phyloP scores from a whole-genome alignment of 2,329 filamentous ascomycete genomes.

The Fonsecaea multimorphosa region DNA sequence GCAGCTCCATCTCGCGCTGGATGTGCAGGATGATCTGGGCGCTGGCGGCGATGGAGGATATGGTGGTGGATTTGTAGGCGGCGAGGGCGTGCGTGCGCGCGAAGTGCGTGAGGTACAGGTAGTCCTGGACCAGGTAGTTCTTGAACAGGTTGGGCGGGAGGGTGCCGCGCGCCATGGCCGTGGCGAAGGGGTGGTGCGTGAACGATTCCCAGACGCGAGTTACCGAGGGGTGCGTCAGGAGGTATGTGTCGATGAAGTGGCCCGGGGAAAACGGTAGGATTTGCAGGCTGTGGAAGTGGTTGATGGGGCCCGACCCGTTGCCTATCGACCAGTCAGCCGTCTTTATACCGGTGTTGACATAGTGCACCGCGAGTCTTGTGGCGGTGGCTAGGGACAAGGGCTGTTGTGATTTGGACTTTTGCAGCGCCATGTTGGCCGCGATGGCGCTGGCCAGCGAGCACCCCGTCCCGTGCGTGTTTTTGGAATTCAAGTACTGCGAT shows the following conservation, averaged over 20 bases:
- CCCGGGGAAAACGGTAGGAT: conserved; percentile 67
- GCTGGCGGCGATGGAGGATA: conserved; percentile 72
- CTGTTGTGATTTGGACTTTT: conserved; percentile 15
- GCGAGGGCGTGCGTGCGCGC: conserved; percentile 83
- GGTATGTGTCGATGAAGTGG: conserved; percentile 76
- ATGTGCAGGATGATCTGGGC: conserved; percentile 78
- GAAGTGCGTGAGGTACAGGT: conserved; percentile 90
- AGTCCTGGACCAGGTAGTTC: conserved; percentile 89
- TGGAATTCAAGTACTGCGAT: conserved; percentile 72
- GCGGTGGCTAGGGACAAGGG: conserved; percentile 51
- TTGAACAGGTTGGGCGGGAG: conserved; percentile 82
- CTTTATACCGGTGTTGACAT: conserved; percentile 67
- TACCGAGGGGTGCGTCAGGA: conserved; percentile 78
- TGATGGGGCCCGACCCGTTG: conserved; percentile 67
- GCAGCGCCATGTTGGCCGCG: conserved; percentile 63
- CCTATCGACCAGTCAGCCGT: conserved; percentile 58
- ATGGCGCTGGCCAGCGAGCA: conserved; percentile 86
- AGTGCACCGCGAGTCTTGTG: conserved; percentile 62
- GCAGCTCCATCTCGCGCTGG: conserved; percentile 77
- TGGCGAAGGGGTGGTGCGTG: conserved; percentile 81
- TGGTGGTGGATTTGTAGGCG: conserved; percentile 79
- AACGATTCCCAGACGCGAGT: conserved; percentile 74
- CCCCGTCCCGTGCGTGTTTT: conserved; percentile 91
- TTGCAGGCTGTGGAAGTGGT: conserved; percentile 70
- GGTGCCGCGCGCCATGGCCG: conserved; percentile 74